phyloP scores from a whole-genome alignment of 2,329 filamentous ascomycete genomes.

The Fusarium musae region DNA sequence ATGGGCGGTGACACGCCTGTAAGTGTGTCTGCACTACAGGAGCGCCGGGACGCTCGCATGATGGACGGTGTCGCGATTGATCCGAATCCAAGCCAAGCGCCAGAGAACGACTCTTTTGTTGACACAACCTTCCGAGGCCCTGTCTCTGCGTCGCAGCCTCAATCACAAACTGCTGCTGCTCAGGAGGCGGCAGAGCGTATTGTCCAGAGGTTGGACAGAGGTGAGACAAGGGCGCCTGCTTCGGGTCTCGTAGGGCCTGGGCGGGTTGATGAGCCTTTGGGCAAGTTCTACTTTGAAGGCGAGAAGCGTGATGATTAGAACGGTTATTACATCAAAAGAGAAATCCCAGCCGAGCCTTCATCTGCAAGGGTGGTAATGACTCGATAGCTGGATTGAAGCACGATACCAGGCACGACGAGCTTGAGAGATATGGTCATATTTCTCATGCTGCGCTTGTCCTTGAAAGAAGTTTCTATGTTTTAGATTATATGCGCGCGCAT shows the following conservation, averaged over 20 bases:
- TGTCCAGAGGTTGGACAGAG: slow-evolving; percentile 66
- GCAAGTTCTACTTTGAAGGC: slow-evolving; percentile 71
- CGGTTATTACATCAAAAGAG: not conserved
- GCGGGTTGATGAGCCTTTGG: slow-evolving; percentile 59
- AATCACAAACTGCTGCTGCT: slow-evolving; percentile 34
- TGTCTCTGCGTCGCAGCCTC: slow-evolving; percentile 54
- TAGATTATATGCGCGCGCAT: slow-evolving; percentile 16
- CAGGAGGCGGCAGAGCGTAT: slow-evolving; percentile 73
- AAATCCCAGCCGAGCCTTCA: not conserved
- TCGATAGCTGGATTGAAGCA: not conserved
- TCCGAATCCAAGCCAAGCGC: slow-evolving; percentile 59
- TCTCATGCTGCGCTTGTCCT: not conserved
- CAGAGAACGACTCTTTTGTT: slow-evolving; percentile 66
- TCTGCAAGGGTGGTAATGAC: not conserved
- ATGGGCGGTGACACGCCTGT: slow-evolving; percentile 56
- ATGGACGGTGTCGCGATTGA: slow-evolving; percentile 73
- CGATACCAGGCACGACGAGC: not conserved
- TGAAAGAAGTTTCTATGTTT: not conserved
- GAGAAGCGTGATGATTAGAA: slow-evolving; percentile 37
- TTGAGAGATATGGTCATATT: not conserved
- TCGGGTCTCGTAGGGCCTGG: slow-evolving; percentile 57
- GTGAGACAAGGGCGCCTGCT: slow-evolving; percentile 54
- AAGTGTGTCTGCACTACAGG: slow-evolving; percentile 59
- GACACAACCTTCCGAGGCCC: slow-evolving; percentile 73
- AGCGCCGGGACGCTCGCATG: slow-evolving; percentile 71